These are phyloP conservation scores for Chrysoporthe deuterocubensis DNA, from an alignment of 2,329 filamentous ascomycete genomes.

Conservation along the genomic window DNA sequence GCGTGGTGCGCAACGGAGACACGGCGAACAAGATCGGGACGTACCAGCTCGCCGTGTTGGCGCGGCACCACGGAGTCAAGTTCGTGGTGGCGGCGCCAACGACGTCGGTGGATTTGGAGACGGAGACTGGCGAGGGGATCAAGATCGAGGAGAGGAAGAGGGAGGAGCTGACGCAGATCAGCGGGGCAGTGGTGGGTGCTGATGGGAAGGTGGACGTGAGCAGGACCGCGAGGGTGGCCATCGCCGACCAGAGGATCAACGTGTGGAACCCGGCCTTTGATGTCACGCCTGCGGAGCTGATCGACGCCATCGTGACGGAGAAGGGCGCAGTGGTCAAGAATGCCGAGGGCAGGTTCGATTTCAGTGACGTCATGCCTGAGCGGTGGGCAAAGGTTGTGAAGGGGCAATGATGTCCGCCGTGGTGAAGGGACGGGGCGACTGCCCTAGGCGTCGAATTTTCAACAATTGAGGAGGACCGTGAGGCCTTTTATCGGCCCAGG, in stretches of 20 bases:
- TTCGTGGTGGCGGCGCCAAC: slow-evolving; percentile 95
- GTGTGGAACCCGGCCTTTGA: slow-evolving; percentile 99
- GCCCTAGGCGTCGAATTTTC: background rate
- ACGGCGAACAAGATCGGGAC: slow-evolving; percentile 99
- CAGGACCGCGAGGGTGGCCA: slow-evolving; percentile 73
- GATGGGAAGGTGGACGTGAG: slow-evolving; percentile 67
- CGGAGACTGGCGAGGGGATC: slow-evolving; percentile 77
- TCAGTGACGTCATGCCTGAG: slow-evolving; percentile 60
- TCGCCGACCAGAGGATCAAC: slow-evolving; percentile 75
- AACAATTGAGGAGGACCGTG: too few species aligned
- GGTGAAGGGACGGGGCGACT: background rate
- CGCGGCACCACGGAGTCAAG: slow-evolving; percentile 84
- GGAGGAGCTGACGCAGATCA: slow-evolving; percentile 83
- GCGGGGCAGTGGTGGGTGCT: slow-evolving; percentile 70
- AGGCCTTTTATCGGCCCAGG: slow-evolving; percentile 36
- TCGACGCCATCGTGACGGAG: slow-evolving; percentile 95
- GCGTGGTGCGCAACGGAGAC: slow-evolving; percentile 94
- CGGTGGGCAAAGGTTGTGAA: slow-evolving; percentile 50
- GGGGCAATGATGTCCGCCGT: background rate
- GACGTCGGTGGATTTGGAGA: slow-evolving; percentile 88
- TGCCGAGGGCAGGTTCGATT: slow-evolving; percentile 70
- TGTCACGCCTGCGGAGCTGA: slow-evolving; percentile 84
- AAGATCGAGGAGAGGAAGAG: slow-evolving; percentile 85
- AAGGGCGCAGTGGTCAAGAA: slow-evolving; percentile 83
- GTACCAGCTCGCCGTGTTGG: slow-evolving; percentile 89